A percentile compares a stretch with the other conserved stretches of the same genome.
Evolutionary conservation across 2,329 filamentous ascomycete genomes (phyloP).

Genomic region (Fusarium praegraminearum): DNA sequence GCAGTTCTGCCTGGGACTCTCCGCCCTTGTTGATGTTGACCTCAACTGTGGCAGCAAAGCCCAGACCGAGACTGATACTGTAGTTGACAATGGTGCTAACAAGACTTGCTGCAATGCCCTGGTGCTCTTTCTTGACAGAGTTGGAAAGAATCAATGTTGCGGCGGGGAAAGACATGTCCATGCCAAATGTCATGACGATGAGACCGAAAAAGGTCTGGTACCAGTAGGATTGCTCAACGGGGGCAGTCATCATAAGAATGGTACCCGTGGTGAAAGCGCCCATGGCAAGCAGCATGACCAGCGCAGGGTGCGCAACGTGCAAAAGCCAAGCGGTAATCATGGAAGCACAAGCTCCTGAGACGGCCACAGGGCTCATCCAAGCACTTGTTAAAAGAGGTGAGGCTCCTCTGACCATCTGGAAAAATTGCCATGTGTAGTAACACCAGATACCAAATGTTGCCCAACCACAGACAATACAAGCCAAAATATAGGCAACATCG

Average conservation of each 20-base stretch:
- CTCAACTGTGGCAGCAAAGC: conserved; percentile 74
- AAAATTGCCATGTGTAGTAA: conserved; percentile 64
- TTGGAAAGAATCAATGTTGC: conserved; percentile 71
- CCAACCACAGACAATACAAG: conserved; percentile 66
- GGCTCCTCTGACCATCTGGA: conserved; percentile 58
- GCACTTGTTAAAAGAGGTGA: conserved; percentile 58
- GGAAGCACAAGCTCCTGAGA: conserved; percentile 60
- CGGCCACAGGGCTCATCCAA: conserved; percentile 59
- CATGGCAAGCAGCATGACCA: conserved; percentile 60
- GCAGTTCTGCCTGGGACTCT: conserved; percentile 20
- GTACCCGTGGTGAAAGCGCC: conserved; percentile 58
- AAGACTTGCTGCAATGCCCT: conserved; percentile 63
- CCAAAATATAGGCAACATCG: conserved; percentile 67
- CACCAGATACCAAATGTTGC: conserved; percentile 66
- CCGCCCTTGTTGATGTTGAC: conserved; percentile 50
- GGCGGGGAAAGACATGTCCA: conserved; percentile 74
- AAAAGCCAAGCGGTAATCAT: conserved; percentile 59
- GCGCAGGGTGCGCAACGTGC: conserved; percentile 48
- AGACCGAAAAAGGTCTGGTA: conserved; percentile 69
- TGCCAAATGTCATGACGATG: conserved; percentile 70
- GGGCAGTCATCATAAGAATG: conserved; percentile 60
- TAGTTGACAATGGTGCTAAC: conserved; percentile 77
- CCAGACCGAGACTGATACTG: conserved; percentile 73
- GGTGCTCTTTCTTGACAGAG: conserved; percentile 58
- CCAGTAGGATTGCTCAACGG: conserved; percentile 72